Evolutionary conservation across 495 filamentous ascomycete species (phyloP), one percentile per base, ranked within the genome.

Genomic region (Podospora bellae-mahoneyi): DNA sequence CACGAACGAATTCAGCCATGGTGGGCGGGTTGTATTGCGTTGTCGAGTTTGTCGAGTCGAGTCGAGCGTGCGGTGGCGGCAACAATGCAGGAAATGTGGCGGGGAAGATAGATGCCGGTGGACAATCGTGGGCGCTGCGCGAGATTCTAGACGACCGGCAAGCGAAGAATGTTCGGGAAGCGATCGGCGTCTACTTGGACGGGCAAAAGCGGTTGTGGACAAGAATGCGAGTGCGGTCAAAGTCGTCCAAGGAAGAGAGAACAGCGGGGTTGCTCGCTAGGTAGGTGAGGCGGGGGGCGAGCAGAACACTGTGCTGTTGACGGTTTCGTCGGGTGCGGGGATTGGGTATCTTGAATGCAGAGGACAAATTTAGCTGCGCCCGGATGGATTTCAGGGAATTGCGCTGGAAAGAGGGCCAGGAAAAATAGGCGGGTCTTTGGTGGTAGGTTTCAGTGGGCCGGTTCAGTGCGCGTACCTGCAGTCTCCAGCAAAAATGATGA

Each of bases 1-100:
- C 94, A 79, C 95, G 91, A 74, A 98, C 93, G 83, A 99, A 99
- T 89, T 98, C 95, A 77, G 94, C 94, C 94, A 97, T 97, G 70
- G 71, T 73, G 64, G 69, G 57, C 67, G 68, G 62, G 74, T 62
- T 48, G 39, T 48, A 48, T 48, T 48, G 39, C 39, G 39, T 48
- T 16, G 39, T 48, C 39, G 39, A 32, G 54, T 57, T 23, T 57
- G 54, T 23, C 23, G 23, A 23, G 54, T 57, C 54, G 30, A 32
- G 30, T 32, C 30, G 30, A 48, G 39, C 13, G 13, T 16, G 39
- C 39, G 23, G 23, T 23, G 23, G 39, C 9, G 39, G 39, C 15
- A 48, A 13, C 5, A 16, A 48, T 48, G 39, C 5, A 48, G 39
- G 39, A 13, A 48, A 61, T 18, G 18, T 32, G 23, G 23, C 23